Conservation (phyloP, 1,284 basidiomycete genomes). For the Sutorius eximius region DNA sequence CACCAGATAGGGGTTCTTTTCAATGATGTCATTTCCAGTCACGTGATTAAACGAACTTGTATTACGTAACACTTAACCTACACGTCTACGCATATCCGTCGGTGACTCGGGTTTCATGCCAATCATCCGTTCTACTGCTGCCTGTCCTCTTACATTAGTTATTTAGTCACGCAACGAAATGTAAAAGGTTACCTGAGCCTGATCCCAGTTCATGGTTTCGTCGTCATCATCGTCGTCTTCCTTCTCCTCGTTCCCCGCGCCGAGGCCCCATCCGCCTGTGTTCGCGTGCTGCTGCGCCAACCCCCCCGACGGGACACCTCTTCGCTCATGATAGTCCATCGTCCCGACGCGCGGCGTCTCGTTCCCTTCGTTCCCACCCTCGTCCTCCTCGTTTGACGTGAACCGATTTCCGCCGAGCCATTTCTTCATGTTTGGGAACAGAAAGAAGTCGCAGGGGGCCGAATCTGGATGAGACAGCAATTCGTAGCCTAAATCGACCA, state of each 20-base stretch:
- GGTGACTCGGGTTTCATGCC: conserved; percentile 47
- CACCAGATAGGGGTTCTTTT: conserved; percentile 15
- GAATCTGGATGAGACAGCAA: too few relatives aligned
- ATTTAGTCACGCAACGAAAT: not conserved
- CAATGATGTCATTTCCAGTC: conserved; percentile 17
- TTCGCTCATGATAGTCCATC: conserved; percentile 32
- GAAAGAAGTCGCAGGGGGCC: too few relatives aligned
- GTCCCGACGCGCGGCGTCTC: conserved; percentile 53
- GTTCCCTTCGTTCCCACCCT: conserved; percentile 44
- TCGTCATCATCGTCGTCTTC: conserved; percentile 39
- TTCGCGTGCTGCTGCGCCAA: conserved; percentile 36
- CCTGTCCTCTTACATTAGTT: conserved; percentile 34
- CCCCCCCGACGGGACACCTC: conserved; percentile 10
- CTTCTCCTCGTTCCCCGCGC: conserved; percentile 52
- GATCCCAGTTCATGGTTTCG: conserved; percentile 64
- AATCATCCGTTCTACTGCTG: conserved; percentile 64
- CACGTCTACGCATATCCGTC: conserved; percentile 29
- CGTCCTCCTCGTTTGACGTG: conserved; percentile 30
- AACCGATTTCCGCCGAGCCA: too few relatives aligned
- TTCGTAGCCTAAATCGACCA: too few relatives aligned
- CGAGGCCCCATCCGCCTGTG: conserved; percentile 67
- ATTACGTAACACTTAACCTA: conserved; percentile 19
- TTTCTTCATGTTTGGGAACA: too few relatives aligned
- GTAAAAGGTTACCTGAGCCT: conserved; percentile 50
- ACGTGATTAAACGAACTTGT: not conserved